Percentiles rank a stretch among this genome's conserved stretches.
Conservation (phyloP, 169 alveolate genomes). For the Gregarina niphandrodes region DNA sequence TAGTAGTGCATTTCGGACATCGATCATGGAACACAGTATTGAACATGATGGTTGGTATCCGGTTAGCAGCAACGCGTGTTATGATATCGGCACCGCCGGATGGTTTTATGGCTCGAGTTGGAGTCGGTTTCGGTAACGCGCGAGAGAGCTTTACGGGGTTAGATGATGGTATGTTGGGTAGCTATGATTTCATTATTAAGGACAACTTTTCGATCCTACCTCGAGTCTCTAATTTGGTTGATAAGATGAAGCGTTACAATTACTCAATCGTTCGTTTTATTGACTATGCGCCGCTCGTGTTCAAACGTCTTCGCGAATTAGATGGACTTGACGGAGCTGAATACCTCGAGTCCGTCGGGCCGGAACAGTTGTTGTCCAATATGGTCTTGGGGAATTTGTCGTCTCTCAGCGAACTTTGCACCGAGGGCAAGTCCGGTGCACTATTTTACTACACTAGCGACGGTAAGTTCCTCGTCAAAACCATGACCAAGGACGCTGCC, state of each 20-base stretch:
- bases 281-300: constrained; percentile 80
- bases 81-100: constrained; percentile 12
- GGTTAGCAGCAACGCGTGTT: constrained; percentile 23
- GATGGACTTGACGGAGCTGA: constrained; percentile 61
- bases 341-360: constrained; percentile 55
- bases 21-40: constrained; percentile 28
- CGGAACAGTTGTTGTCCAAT: constrained; percentile 37
- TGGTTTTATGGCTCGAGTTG: too few relatives aligned
- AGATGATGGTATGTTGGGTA: too few relatives aligned
- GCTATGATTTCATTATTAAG: constrained; percentile 22
- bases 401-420: constrained; percentile 63
- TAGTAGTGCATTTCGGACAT: constrained; percentile 33
- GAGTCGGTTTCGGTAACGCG: too few relatives aligned
- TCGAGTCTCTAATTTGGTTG: not conserved
- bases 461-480: constrained; percentile 21
- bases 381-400: constrained; percentile 77
- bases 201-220: constrained; percentile 27
- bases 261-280: constrained; percentile 33
- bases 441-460: constrained; percentile 72
- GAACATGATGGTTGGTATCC: constrained; percentile 24
- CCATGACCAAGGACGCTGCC: constrained; percentile 18
- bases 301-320: constrained; percentile 59
- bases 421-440: constrained; percentile 84
- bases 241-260: constrained; percentile 2
- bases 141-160: too few relatives aligned